Evolutionary conservation across 805 yeast species (phyloP), one percentile per base, ranked within the genome.

Genomic region (Wickerhamiella brachini): DNA sequence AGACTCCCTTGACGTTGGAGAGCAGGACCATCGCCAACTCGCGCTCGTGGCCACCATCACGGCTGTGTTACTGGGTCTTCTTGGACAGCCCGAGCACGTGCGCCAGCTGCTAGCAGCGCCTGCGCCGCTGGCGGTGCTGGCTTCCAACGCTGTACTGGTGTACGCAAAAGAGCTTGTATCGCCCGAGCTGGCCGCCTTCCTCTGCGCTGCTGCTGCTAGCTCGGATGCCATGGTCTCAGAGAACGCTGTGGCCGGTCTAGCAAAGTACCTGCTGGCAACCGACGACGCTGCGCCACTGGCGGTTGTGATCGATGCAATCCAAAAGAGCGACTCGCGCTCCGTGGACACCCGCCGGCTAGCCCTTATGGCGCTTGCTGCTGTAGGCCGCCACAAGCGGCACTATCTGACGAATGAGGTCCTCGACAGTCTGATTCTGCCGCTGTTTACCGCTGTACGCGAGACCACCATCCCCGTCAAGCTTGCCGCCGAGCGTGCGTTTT

Each of bases 401-500:
- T 66, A 63, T 8, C 65, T 77, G 22, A 68, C 85, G 47, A 67
- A 68, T 51, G 80, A 83, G 12, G 71, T 73, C 59, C 68, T 77
- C 55, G 79, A 80, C 57, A 54, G 67, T 0, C 59, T 90, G 49
- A 85, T 76, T 3, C 86, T 93, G 13, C 72, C 85, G 12, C 80
- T 88, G 1, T 90, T 90, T 64, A 70, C 82, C 0, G 81, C 93
- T 64, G 82, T 90, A 42, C 75, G 98, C 57, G 96, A 89, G 61
- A 74, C 81, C n/a, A 72, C 85, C 47, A 86, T 90, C 61, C 97
- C 98, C 4, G 81, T 90, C 58, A 89, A 88, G 61, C 73, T 90
- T 55, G 96, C 97, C 1, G 95, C 95, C 7, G 98, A 90, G 65
- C 86, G 86, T 69, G 88, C 94, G 0, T 88, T 76, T 65, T 64